Conservation (phyloP, 805 yeast genomes). For the Myxozyma lipomycoides region DNA sequence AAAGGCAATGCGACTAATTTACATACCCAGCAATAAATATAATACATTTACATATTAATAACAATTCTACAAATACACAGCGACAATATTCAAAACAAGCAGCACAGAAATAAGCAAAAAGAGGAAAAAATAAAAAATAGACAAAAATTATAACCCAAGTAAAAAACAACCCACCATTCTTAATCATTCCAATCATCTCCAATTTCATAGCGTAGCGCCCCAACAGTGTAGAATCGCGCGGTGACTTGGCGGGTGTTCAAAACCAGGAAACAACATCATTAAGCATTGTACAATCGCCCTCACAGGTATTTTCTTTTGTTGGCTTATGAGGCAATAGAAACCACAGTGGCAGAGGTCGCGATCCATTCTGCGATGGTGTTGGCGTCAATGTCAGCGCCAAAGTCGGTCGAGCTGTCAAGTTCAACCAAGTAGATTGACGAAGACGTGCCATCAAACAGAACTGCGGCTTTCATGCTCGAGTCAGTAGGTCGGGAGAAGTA, state of each 20-base stretch:
- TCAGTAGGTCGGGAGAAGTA: constrained; percentile 82
- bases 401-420: constrained; percentile 47
- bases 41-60: no score
- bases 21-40: no score
- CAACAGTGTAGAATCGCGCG: neutral
- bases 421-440: constrained; percentile 53
- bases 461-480: constrained; percentile 84
- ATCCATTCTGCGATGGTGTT: constrained; percentile 42
- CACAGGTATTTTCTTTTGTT: constrained; percentile 1
- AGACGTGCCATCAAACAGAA: constrained; percentile 56
- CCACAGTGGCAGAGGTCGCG: constrained; percentile 12
- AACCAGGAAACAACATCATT: neutral
- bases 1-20: no score
- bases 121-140: no score
- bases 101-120: neutral
- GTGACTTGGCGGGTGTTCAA: neutral
- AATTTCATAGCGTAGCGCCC: no score
- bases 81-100: no score
- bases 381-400: constrained; percentile 51
- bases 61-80: no score
- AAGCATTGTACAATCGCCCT: neutral
- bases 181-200: no score
- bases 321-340: constrained; percentile 15
- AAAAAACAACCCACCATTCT: no score
- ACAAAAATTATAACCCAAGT: no score